phyloP scores from a whole-genome alignment of 768 basidiomycete genomes.

The Rhodotorula graminis region DNA sequence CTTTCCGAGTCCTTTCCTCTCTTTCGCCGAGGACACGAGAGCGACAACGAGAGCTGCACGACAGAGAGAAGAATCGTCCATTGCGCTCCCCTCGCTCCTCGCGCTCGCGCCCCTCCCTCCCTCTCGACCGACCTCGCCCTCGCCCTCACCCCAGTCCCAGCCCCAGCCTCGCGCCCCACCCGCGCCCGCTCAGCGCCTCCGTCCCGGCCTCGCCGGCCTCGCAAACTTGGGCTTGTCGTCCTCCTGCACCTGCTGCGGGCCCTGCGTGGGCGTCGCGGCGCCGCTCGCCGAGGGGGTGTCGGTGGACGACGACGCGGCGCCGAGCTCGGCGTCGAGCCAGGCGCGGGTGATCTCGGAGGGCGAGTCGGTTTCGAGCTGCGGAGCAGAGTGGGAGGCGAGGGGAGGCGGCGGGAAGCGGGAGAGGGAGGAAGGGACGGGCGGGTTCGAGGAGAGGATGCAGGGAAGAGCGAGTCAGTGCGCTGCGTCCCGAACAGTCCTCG shows the following conservation, averaged over 20 bases:
- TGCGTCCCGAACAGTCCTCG: too few species aligned
- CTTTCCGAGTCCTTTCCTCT: too few species aligned
- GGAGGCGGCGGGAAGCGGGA: not conserved
- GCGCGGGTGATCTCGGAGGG: slow-evolving; percentile 65
- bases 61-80: too few species aligned
- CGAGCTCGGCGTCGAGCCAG: slow-evolving; percentile 61
- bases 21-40: too few species aligned
- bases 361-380: slow-evolving; percentile 74
- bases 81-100: too few species aligned
- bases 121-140: too few species aligned
- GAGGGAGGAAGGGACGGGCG: not conserved
- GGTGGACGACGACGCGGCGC: not conserved
- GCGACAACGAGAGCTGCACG: too few species aligned
- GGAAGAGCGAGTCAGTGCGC: not conserved
- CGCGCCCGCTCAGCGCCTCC: slow-evolving; percentile 48
- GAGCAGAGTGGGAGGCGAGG: slow-evolving; percentile 47
- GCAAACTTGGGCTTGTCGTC: slow-evolving; percentile 58
- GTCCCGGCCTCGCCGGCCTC: slow-evolving; percentile 63
- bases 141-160: too few species aligned
- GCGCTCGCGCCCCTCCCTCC: too few species aligned
- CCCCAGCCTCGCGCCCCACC: too few species aligned
- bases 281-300: not conserved
- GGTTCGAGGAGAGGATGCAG: too few species aligned
- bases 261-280: slow-evolving; percentile 1
- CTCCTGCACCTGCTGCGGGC: slow-evolving; percentile 29